Evolutionary conservation across 164 flowering plant species (phyloP), one percentile per base, ranked within the genome.

Genomic region (Berberis vulgaris): DNA sequence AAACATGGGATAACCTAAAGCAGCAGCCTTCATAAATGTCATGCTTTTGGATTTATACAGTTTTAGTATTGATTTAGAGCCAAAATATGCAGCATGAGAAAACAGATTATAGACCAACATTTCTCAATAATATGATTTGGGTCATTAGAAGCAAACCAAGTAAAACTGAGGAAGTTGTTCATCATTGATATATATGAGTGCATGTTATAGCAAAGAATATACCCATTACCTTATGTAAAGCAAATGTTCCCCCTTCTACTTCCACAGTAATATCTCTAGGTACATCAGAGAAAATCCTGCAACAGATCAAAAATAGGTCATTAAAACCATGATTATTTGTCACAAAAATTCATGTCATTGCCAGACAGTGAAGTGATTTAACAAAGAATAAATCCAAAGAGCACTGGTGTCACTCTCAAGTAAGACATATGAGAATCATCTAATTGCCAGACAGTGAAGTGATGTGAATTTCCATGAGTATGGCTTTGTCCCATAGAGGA

Each of bases 261-360:
- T 75, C 78, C 44, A 86, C 64, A n/a, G 88, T 88, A 62, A 88
- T 78, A 63, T 88, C 91, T 38, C 89, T 86, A 1, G 88, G 87
- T 59, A 86, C 84, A 72, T 84, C 96, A 11, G 83, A 80, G 67
- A 88, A 88, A 40, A 88, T 88, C 47, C 96, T 88, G 85, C 65
- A 72, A 3, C 26, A 26, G 26, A 26, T 8, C 0, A 53, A 53
- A 12, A 53, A 8, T 53, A 53, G 55, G 40, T 6, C n/a, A 55
- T 11, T 43, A 55, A 6, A 69, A 4, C 12, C 58, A 11, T 6
- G n/a, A 26, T 26, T 26, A 26, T 26, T 12, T n/a, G 43, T 59
- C 42, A 39, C 49, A 43, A 50, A 11, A 58, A 7, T 58, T 2
- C 9, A 7, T 8, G 57, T 38, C n/a, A 54, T 3, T 9, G 38